These are phyloP conservation scores for Mallotus japonicus DNA, from an alignment of 441 rosid species.

Conservation along the genomic window DNA sequence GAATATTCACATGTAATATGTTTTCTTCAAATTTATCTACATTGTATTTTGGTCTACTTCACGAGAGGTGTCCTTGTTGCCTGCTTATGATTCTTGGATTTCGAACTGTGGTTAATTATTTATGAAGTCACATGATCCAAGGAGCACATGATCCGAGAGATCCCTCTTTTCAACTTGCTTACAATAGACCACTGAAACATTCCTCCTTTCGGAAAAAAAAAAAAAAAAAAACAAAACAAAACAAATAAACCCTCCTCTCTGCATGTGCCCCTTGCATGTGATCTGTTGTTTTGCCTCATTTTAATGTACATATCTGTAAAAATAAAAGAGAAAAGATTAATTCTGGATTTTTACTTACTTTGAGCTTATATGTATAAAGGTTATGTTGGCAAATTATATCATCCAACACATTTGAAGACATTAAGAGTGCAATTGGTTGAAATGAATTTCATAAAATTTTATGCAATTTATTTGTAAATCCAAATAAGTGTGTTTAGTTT, in stretches of 20 bases:
- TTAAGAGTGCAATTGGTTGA: no score
- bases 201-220: conserved; percentile 34
- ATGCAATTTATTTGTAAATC: no score
- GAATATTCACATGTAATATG: neutral
- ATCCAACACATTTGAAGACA: no score
- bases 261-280: conserved; percentile 13
- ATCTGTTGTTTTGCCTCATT: neutral
- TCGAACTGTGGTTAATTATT: neutral
- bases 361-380: no score
- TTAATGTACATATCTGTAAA: neutral
- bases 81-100: neutral
- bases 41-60: neutral
- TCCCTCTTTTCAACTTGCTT: conserved; percentile 10
- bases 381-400: no score
- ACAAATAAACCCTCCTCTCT: conserved; percentile 4
- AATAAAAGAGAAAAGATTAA: neutral
- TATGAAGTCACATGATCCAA: conserved; percentile 42
- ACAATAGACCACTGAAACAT: conserved; percentile 32
- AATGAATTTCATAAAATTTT: no score
- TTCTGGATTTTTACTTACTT: no score
- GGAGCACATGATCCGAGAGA: conserved; percentile 56
- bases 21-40: neutral
- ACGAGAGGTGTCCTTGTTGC: neutral
- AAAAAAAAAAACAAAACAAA: no score
- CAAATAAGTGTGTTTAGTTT: no score